A percentile compares a stretch with the other conserved stretches of the same genome.
Evolutionary conservation across 257 asterid species (phyloP).

Genomic region (Scutellaria minor): DNA sequence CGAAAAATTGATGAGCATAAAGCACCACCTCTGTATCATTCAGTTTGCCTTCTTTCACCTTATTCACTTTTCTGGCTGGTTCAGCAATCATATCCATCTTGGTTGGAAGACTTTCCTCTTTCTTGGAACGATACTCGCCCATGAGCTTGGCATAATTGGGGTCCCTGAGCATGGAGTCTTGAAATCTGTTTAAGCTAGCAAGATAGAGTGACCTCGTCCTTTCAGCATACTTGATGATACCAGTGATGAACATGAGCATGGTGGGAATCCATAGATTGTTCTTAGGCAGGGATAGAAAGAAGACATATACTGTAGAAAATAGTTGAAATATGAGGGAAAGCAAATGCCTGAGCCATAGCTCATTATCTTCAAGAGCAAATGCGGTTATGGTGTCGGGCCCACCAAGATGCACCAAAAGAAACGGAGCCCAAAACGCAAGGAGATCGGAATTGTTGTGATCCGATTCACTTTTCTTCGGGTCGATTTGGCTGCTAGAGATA

Average conservation of each 20-base stretch:
- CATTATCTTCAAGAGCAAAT: conserved; percentile 56
- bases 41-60: conserved; percentile 35
- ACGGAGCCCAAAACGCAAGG: conserved; percentile 58
- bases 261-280: conserved; percentile 51
- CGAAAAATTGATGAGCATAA: conserved; percentile 44
- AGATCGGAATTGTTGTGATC: conserved; percentile 28
- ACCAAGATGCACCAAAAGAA: conserved; percentile 59
- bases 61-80: conserved; percentile 26
- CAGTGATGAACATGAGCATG: conserved; percentile 41
- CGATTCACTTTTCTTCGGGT: neutral
- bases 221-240: conserved; percentile 54
- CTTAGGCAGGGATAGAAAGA: conserved; percentile 41
- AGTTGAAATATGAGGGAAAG: conserved; percentile 47
- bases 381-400: conserved; percentile 67
- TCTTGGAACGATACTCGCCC: conserved; percentile 50
- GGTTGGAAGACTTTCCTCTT: conserved; percentile 47
- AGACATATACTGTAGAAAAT: conserved; percentile 42
- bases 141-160: conserved; percentile 61
- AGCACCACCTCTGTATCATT: conserved; percentile 34
- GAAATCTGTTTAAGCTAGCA: conserved; percentile 46
- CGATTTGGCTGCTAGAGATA: conserved; percentile 50
- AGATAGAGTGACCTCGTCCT: conserved; percentile 46
- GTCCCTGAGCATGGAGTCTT: conserved; percentile 47
- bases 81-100: conserved; percentile 35
- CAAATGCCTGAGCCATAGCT: conserved; percentile 55